Evolutionary conservation across 164 flowering plant species (phyloP).

Genomic region (Buxus sempervirens): DNA sequence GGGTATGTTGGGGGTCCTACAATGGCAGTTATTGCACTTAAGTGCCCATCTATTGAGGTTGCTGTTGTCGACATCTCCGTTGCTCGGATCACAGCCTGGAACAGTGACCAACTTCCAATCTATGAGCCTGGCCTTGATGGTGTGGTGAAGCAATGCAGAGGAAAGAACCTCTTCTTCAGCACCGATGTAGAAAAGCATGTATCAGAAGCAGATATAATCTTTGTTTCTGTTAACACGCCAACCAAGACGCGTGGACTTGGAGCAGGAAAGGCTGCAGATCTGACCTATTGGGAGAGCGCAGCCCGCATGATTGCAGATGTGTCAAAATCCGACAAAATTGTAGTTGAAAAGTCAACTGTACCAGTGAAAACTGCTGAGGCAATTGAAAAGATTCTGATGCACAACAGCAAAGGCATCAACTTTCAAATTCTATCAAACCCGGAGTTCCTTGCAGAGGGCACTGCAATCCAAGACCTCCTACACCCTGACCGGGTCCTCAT

Average conservation of each 20-base stretch:
- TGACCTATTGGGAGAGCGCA: conserved; percentile 73
- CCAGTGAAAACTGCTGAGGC: conserved; percentile 69
- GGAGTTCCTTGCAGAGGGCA: conserved; percentile 68
- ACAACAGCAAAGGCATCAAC: conserved; percentile 55
- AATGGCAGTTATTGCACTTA: conserved; percentile 64
- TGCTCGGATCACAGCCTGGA: conserved; percentile 59
- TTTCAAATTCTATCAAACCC: conserved; percentile 70
- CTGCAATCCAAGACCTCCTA: conserved; percentile 55
- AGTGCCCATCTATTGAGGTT: conserved; percentile 53
- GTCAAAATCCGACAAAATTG: conserved; percentile 57
- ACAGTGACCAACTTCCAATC: conserved; percentile 53
- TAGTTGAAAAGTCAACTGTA: conserved; percentile 69
- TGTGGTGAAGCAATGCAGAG: conserved; percentile 59
- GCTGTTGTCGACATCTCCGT: conserved; percentile 62
- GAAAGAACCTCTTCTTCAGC: conserved; percentile 66
- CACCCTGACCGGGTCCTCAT: conserved; percentile 62
- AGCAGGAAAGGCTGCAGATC: conserved; percentile 62
- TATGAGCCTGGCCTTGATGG: conserved; percentile 58
- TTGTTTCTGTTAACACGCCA: conserved; percentile 74
- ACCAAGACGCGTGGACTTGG: conserved; percentile 70
- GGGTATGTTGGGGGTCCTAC: conserved; percentile 69
- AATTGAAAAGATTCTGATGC: conserved; percentile 56
- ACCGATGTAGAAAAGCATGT: conserved; percentile 62
- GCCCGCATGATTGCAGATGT: conserved; percentile 75
- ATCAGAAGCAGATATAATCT: conserved; percentile 50